Conservation (phyloP, 2,329 filamentous ascomycete species). For the Nothopassalora personata region DNA sequence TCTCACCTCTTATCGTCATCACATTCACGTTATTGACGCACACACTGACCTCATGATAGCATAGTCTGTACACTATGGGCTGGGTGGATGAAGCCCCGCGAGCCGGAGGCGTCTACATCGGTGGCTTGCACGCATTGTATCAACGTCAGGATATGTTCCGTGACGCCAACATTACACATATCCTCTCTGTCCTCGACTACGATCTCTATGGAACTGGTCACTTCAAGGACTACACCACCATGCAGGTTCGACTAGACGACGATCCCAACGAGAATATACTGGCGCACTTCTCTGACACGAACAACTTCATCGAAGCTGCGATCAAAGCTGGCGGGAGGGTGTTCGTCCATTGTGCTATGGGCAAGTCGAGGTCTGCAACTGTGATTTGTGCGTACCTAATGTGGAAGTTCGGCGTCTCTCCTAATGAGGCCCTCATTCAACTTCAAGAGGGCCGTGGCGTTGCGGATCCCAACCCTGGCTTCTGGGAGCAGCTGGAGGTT, state of each 20-base stretch:
- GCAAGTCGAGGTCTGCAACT: slow-evolving; percentile 85
- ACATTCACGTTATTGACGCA: background rate
- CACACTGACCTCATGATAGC: background rate
- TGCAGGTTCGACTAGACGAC: slow-evolving; percentile 80
- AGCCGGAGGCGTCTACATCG: slow-evolving; percentile 35
- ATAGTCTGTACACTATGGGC: slow-evolving; percentile 27
- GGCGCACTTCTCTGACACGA: slow-evolving; percentile 63
- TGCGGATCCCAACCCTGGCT: slow-evolving; percentile 82
- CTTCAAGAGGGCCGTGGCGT: slow-evolving; percentile 68
- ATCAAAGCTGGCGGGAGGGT: slow-evolving; percentile 57
- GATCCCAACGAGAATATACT: slow-evolving; percentile 81
- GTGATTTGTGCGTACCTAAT: slow-evolving; percentile 80
- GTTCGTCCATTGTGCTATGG: slow-evolving; percentile 78
- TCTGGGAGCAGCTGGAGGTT: slow-evolving; percentile 78
- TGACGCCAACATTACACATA: slow-evolving; percentile 74
- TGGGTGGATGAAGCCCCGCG: slow-evolving; percentile 38
- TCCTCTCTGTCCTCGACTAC: slow-evolving; percentile 71
- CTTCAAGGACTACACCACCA: slow-evolving; percentile 55
- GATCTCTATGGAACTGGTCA: slow-evolving; percentile 53
- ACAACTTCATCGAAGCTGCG: slow-evolving; percentile 73
- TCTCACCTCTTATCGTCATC: background rate
- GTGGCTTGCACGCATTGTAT: slow-evolving; percentile 38
- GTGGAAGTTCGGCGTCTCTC: slow-evolving; percentile 46
- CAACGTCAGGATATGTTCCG: slow-evolving; percentile 54
- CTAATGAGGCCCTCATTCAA: slow-evolving; percentile 61